A percentile compares a stretch with the other conserved stretches of the same genome.
These are phyloP conservation scores for Porphyrellus sp. DNA, from an alignment of 1,284 basidiomycete genomes.

Conservation along the genomic window DNA sequence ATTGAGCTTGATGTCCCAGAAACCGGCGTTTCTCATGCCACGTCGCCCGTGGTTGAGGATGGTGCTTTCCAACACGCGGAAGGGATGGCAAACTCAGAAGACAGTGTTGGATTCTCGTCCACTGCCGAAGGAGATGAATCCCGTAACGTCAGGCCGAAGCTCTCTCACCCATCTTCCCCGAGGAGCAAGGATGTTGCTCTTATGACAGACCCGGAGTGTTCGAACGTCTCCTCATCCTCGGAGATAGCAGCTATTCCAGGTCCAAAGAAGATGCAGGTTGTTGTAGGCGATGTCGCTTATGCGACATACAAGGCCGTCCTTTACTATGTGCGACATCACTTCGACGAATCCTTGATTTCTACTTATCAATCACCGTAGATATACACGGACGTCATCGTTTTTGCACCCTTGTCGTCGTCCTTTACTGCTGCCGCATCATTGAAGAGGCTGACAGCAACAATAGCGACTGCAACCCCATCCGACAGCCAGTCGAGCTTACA, in stretches of 20 bases:
- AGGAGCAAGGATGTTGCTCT: constrained; percentile 26
- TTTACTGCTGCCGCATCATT: constrained; percentile 39
- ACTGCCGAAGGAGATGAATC: constrained; percentile 12
- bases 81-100: constrained; percentile 3
- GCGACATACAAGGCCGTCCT: constrained; percentile 80
- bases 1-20: constrained; percentile 26
- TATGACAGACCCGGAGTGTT: constrained; percentile 13
- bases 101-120: neutral
- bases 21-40: neutral
- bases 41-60: constrained; percentile 11
- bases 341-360: neutral
- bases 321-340: constrained; percentile 62
- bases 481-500: constrained; percentile 38
- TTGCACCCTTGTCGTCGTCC: constrained; percentile 78
- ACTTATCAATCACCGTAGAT: constrained; percentile 44
- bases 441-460: constrained; percentile 17
- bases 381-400: constrained; percentile 82
- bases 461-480: constrained; percentile 34
- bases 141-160: constrained; percentile 36
- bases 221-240: neutral
- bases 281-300: constrained; percentile 78
- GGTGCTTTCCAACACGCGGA: constrained; percentile 5
- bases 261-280: constrained; percentile 54
- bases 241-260: constrained; percentile 24
- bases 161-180: constrained; percentile 36